Evolutionary conservation across 208 protist genomes (phyloP).

Genomic region (Blechomonas ayalai): DNA sequence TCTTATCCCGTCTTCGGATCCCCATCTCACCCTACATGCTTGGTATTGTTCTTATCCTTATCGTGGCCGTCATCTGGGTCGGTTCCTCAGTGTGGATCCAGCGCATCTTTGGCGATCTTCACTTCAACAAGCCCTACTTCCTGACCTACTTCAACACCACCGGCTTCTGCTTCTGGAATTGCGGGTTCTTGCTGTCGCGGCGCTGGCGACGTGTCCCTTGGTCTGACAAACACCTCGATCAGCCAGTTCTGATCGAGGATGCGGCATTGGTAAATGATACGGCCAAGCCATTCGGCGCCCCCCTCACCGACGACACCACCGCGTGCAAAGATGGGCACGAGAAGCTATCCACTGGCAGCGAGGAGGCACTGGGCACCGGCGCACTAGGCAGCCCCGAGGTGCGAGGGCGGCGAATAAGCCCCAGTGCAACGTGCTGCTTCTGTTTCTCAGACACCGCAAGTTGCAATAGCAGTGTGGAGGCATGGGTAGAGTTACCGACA

Average conservation of each 20-base stretch:
- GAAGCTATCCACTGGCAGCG: no score
- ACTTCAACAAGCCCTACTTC: slow-evolving; percentile 87
- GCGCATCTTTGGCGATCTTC: slow-evolving; percentile 73
- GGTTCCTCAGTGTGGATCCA: slow-evolving; percentile 85
- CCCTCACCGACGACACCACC: no score
- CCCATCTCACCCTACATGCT: slow-evolving; percentile 55
- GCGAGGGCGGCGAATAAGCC: no score
- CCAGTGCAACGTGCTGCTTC: no score
- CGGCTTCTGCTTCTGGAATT: slow-evolving; percentile 78
- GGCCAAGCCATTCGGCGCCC: background rate
- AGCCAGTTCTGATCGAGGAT: slow-evolving; percentile 56
- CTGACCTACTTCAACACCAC: slow-evolving; percentile 91
- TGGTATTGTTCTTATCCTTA: slow-evolving; percentile 78
- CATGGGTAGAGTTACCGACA: background rate
- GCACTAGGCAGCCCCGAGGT: no score
- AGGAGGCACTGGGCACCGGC: no score
- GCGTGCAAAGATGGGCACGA: background rate
- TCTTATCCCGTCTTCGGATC: no score
- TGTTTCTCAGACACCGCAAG: no score
- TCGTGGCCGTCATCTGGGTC: slow-evolving; percentile 88
- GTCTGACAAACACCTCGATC: slow-evolving; percentile 19
- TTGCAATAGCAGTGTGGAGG: no score
- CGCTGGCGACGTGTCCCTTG: slow-evolving; percentile 52
- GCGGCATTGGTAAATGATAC: slow-evolving; percentile 7
- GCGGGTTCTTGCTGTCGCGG: slow-evolving; percentile 53